Percentiles rank a stretch among this genome's conserved stretches.
Evolutionary conservation across 306 rosid genomes (phyloP).

Genomic region (Corylus avellana): DNA sequence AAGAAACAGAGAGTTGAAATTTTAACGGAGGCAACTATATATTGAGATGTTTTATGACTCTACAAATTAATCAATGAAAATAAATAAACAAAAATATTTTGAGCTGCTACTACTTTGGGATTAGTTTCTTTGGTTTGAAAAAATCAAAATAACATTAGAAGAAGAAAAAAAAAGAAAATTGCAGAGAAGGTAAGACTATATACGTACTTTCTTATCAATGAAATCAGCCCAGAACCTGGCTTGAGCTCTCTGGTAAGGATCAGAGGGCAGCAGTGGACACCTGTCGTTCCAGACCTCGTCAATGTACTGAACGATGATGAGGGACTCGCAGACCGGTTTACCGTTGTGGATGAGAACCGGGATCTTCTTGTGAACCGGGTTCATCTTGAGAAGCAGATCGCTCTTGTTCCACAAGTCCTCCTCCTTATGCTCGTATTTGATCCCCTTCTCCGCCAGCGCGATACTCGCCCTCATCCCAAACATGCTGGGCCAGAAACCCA

Average conservation of each 20-base stretch:
- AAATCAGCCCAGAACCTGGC: constrained; percentile 46
- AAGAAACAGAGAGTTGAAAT: no score
- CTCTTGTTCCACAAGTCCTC: constrained; percentile 45
- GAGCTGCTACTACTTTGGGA: constrained; percentile 24
- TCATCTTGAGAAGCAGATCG: constrained; percentile 42
- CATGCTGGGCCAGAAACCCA: constrained; percentile 33
- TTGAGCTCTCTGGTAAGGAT: constrained; percentile 42
- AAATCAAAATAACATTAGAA: no score
- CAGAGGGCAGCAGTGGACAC: constrained; percentile 35
- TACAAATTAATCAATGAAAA: no score
- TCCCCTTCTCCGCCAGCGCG: constrained; percentile 42
- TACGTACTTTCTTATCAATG: constrained; percentile 35
- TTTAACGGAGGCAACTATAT: no score
- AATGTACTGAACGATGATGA: constrained; percentile 30
- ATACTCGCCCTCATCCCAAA: constrained; percentile 31
- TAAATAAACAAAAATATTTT: no score
- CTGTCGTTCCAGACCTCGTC: constrained; percentile 33
- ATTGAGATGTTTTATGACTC: neutral
- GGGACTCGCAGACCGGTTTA: constrained; percentile 43
- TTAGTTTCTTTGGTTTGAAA: no score
- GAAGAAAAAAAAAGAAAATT: no score
- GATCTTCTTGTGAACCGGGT: constrained; percentile 49
- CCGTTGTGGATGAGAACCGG: constrained; percentile 62
- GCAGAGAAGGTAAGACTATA: no score
- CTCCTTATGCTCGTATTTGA: constrained; percentile 31